These are phyloP conservation scores for Saraca asoca DNA, from an alignment of 331 rosid genomes.

Conservation along the genomic window DNA sequence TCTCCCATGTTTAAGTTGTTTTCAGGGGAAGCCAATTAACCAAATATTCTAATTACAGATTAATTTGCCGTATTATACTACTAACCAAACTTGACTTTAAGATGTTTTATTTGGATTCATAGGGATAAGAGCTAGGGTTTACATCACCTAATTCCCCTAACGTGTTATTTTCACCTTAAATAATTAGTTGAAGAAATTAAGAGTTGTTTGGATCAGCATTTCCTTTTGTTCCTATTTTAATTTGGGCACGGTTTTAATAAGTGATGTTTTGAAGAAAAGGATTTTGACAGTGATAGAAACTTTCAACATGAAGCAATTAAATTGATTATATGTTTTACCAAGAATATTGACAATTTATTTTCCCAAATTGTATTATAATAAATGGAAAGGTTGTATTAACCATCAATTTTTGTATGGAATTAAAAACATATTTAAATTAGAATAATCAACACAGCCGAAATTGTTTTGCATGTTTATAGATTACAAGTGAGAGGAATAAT, in stretches of 20 bases:
- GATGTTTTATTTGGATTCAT: too few species aligned
- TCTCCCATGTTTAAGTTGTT: too few species aligned
- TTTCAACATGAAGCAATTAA: slow-evolving; percentile 3
- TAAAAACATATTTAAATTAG: slow-evolving; percentile 1
- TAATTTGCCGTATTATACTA: too few species aligned
- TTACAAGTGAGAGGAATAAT: background rate
- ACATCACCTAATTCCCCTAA: background rate
- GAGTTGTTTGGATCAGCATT: slow-evolving; percentile 22
- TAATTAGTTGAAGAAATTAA: slow-evolving; percentile 14
- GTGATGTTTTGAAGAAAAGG: slow-evolving; percentile 27
- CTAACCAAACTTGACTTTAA: too few species aligned
- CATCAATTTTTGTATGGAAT: background rate
- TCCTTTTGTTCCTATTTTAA: slow-evolving; percentile 5
- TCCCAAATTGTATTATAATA: background rate
- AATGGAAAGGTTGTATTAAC: background rate
- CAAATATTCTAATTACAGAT: too few species aligned
- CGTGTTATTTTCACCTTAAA: slow-evolving; percentile 1
- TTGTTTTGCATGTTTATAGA: slow-evolving; percentile 10
- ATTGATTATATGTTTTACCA: slow-evolving; percentile 20
- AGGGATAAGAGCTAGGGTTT: too few species aligned
- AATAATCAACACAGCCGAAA: background rate
- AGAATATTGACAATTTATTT: background rate
- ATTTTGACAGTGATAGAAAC: background rate
- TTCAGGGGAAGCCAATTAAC: too few species aligned
- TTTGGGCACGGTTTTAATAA: background rate